Conservation (phyloP, 805 yeast genomes). For the baker's yeast (Saccharomyces cerevisiae) region DNA sequence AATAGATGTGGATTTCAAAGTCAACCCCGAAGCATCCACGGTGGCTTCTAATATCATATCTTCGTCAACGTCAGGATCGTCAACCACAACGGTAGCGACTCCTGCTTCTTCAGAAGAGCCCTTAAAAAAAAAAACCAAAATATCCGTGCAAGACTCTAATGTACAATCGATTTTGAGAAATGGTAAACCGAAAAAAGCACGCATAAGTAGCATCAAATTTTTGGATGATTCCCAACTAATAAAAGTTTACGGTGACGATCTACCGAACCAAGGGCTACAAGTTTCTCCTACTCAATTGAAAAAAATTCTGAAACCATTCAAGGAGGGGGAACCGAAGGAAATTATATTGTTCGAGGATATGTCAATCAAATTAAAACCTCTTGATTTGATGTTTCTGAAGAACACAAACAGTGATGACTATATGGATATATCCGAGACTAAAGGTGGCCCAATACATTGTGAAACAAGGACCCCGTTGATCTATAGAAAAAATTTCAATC, state of each 20-base stretch:
- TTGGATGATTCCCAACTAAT: slow-evolving; percentile 21
- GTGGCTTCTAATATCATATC: not conserved
- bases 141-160: slow-evolving; percentile 3
- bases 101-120: not conserved
- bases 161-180: slow-evolving; percentile 21
- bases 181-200: slow-evolving; percentile 3
- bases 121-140: slow-evolving; percentile 1
- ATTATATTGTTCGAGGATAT: slow-evolving; percentile 13
- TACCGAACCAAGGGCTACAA: slow-evolving; percentile 23
- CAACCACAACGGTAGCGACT: not conserved
- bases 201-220: slow-evolving; percentile 17
- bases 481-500: slow-evolving; percentile 21
- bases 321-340: slow-evolving; percentile 30
- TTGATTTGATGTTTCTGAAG: slow-evolving; percentile 7
- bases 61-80: not conserved
- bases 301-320: slow-evolving; percentile 27
- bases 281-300: slow-evolving; percentile 26
- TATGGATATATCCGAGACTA: slow-evolving; percentile 25
- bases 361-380: slow-evolving; percentile 14
- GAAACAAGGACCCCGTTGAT: slow-evolving; percentile 18
- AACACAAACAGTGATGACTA: slow-evolving; percentile 5
- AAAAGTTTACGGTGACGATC: slow-evolving; percentile 28
- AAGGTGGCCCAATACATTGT: slow-evolving; percentile 25
- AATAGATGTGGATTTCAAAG: not conserved
- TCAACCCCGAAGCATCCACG: not conserved